Conservation (phyloP, 2,329 filamentous ascomycete genomes). For the Cladosporium halotolerans region DNA sequence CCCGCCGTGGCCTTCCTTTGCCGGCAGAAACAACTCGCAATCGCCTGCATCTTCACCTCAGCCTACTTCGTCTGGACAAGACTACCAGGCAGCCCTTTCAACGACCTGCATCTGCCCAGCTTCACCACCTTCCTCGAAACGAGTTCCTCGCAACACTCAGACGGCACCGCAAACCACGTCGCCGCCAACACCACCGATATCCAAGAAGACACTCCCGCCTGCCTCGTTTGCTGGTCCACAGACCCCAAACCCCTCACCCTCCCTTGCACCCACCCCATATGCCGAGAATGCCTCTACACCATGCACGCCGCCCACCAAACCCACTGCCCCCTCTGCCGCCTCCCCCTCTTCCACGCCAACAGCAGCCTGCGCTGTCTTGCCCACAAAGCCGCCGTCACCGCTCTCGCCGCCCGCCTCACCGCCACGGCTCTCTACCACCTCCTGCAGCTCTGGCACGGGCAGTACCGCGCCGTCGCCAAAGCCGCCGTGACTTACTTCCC, state of each 20-base stretch:
- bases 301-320: background rate
- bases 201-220: background rate
- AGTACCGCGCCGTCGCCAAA: background rate
- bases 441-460: conserved; percentile 1
- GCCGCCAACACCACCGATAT: background rate
- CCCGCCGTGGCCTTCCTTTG: background rate
- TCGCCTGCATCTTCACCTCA: background rate
- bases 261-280: background rate
- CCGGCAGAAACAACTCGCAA: background rate
- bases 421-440: background rate
- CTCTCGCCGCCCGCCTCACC: background rate
- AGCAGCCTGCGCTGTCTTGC: background rate
- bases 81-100: background rate
- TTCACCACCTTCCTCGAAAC: background rate
- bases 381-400: background rate
- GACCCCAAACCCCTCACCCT: background rate
- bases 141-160: background rate
- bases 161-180: background rate
- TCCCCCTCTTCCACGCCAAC: background rate
- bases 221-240: background rate
- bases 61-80: conserved; percentile 1
- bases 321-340: background rate
- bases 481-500: background rate
- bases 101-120: background rate
- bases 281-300: background rate